Evolutionary conservation across 2,329 filamentous ascomycete genomes (phyloP).

Genomic region (Beauveria pseudobassiana): DNA sequence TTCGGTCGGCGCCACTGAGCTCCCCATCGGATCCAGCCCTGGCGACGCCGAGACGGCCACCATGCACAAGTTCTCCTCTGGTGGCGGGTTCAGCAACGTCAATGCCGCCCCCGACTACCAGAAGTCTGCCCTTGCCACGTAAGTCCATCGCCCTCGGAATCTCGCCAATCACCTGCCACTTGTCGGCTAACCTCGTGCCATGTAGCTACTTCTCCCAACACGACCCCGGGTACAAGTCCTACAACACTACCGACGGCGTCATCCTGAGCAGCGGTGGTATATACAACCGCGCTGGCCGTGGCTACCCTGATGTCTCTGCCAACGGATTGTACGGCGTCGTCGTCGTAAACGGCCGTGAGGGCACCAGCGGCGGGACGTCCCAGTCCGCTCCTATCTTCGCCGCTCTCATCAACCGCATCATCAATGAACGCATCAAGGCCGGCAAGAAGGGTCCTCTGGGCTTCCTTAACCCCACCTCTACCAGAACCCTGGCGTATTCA

Average conservation of each 20-base stretch:
- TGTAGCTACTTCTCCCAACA: conserved; percentile 25
- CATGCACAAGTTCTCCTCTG: conserved; percentile 29
- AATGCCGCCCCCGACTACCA: conserved; percentile 42
- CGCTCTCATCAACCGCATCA: conserved; percentile 15
- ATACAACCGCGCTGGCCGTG: conserved; percentile 4
- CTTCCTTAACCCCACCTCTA: conserved; percentile 20
- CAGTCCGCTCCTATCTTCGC: conserved; percentile 15
- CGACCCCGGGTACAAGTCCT: conserved; percentile 20
- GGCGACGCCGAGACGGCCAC: conserved; percentile 38
- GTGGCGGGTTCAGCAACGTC: conserved; percentile 29
- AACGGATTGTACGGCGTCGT: conserved; percentile 40
- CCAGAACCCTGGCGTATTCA: not conserved
- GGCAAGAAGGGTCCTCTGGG: conserved; percentile 30
- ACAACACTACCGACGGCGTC: conserved; percentile 2
- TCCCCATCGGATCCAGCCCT: conserved; percentile 28
- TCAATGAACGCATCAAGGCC: conserved; percentile 12
- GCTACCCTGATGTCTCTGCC: conserved; percentile 27
- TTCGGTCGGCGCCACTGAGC: conserved; percentile 42
- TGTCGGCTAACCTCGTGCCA: not conserved
- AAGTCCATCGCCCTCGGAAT: not conserved
- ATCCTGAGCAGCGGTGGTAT: not conserved
- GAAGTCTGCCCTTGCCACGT: conserved; percentile 25
- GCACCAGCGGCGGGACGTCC: conserved; percentile 9
- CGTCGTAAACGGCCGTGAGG: conserved; percentile 22
- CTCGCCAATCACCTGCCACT: not conserved